These are phyloP conservation scores for Neocallimastix lanati DNA, from an alignment of 192 early-diverging fungal genomes.

Conservation along the genomic window DNA sequence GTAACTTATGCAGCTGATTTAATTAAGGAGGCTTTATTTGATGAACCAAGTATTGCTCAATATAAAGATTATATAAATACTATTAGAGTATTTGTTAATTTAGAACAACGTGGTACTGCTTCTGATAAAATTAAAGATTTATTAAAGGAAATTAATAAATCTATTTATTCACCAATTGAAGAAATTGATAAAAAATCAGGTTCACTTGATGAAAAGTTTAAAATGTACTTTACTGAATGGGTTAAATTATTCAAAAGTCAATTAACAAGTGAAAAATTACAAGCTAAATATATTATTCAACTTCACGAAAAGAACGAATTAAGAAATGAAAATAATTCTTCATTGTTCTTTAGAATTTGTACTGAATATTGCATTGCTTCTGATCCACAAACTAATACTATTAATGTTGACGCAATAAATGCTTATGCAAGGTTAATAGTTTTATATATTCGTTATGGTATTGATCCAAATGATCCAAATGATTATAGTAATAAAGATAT, in stretches of 20 bases:
- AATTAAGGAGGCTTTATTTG: slow-evolving; percentile 46
- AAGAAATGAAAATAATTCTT: slow-evolving; percentile 51
- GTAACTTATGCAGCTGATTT: slow-evolving; percentile 63
- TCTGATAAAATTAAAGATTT: slow-evolving; percentile 21
- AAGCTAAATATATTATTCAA: slow-evolving; percentile 43
- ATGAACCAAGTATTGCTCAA: slow-evolving; percentile 17
- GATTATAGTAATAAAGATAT: slow-evolving; percentile 21
- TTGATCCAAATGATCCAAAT: slow-evolving; percentile 25
- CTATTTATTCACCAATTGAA: slow-evolving; percentile 13
- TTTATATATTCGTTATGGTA: slow-evolving; percentile 55
- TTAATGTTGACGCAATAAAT: slow-evolving; percentile 69
- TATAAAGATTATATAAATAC: slow-evolving; percentile 35
- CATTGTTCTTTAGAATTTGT: slow-evolving; percentile 79
- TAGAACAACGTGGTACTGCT: slow-evolving; percentile 41
- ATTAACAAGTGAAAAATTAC: slow-evolving; percentile 47
- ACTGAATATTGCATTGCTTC: slow-evolving; percentile 55
- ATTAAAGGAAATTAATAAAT: slow-evolving; percentile 26
- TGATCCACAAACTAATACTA: slow-evolving; percentile 7
- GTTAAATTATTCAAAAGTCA: slow-evolving; percentile 54
- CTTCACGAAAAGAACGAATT: slow-evolving; percentile 60
- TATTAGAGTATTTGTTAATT: slow-evolving; percentile 49
- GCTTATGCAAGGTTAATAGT: slow-evolving; percentile 81
- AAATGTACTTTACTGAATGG: slow-evolving; percentile 62
- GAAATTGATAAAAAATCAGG: not conserved
- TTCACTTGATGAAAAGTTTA: slow-evolving; percentile 27